Percentiles rank a stretch among this genome's conserved stretches.
Evolutionary conservation across 176 grass and related monocot species (phyloP).

Genomic region (Lolium rigidum): DNA sequence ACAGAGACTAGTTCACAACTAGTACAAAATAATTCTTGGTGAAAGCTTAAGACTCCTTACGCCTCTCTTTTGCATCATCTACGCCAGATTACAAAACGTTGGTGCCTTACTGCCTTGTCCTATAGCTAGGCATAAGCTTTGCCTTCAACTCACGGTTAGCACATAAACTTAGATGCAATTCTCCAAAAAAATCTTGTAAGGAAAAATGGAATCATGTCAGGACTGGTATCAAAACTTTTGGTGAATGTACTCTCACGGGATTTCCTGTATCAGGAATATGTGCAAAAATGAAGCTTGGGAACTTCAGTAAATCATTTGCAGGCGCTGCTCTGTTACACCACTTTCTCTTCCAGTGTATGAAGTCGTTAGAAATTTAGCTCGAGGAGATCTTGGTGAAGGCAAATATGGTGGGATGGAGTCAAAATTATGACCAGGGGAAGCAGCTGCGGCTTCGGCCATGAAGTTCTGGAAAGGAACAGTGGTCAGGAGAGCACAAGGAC

Average conservation of each 20-base stretch:
- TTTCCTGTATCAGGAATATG: constrained; percentile 38
- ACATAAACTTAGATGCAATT: not conserved
- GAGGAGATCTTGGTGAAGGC: constrained; percentile 41
- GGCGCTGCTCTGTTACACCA: constrained; percentile 35
- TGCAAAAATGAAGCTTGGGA: constrained; percentile 34
- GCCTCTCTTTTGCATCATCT: too few relatives aligned
- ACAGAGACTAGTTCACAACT: too few relatives aligned
- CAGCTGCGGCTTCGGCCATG: constrained; percentile 51
- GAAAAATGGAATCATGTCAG: not conserved
- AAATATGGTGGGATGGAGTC: constrained; percentile 57
- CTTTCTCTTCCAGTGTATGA: constrained; percentile 14
- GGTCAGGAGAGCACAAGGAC: constrained; percentile 32
- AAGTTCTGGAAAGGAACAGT: constrained; percentile 51
- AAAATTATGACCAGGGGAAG: constrained; percentile 57
- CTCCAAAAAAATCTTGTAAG: not conserved
- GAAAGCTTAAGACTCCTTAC: too few relatives aligned
- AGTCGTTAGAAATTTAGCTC: constrained; percentile 14
- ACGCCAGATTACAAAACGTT: too few relatives aligned
- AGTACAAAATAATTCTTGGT: too few relatives aligned
- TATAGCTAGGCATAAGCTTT: constrained; percentile 1
- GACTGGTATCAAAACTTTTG: constrained; percentile 33
- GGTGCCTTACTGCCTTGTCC: too few relatives aligned
- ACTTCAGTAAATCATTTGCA: constrained; percentile 51
- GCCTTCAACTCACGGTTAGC: not conserved
- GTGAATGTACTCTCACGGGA: constrained; percentile 35